Percentiles rank a stretch among this genome's conserved stretches.
phyloP scores from a whole-genome alignment of 139 green algal species.

The Coelastrella sp. region DNA sequence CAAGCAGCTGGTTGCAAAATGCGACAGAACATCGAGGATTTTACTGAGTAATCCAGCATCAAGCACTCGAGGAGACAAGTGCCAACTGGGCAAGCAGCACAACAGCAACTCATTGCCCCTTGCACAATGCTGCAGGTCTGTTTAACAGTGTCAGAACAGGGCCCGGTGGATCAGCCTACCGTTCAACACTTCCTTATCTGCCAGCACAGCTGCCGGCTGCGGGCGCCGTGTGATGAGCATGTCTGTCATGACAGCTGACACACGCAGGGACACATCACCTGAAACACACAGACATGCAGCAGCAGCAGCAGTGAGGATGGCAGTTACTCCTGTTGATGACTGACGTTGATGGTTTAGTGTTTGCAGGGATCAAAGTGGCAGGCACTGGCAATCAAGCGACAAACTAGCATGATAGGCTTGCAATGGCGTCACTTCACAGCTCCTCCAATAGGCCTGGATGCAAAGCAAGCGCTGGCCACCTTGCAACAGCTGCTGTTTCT shows the following conservation, averaged over 20 bases:
- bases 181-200: neutral
- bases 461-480: no score
- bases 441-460: no score
- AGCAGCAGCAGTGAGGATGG: neutral
- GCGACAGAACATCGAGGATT: no score
- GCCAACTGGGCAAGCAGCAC: no score
- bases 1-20: no score
- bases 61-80: no score
- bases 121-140: neutral
- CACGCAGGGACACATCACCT: slow-evolving; percentile 29
- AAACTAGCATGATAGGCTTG: neutral
- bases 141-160: neutral
- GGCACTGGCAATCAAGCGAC: neutral
- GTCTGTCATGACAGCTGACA: neutral
- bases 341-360: no score
- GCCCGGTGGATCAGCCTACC: neutral
- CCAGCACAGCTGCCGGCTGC: neutral
- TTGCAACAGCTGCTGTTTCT: no score
- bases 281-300: neutral
- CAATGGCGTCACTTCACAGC: no score
- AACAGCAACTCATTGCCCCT: neutral
- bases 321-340: no score
- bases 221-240: neutral
- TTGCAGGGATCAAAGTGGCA: no score
- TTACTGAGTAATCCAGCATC: no score